Conservation (phyloP, 768 basidiomycete species). For the Naematelia aurantialba region DNA sequence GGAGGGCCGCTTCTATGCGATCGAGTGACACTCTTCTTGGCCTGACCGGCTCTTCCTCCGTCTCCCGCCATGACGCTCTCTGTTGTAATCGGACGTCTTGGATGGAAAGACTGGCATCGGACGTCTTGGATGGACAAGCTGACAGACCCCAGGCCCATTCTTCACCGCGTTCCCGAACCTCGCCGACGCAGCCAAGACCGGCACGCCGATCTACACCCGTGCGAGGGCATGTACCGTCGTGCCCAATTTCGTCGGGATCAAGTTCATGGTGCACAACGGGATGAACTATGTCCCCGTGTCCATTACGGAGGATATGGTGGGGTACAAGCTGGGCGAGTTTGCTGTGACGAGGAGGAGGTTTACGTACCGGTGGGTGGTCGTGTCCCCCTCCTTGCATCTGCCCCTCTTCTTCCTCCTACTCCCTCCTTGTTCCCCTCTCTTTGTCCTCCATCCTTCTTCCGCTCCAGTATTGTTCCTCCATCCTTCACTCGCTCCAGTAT, state of each 20-base stretch:
- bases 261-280: conserved; percentile 92
- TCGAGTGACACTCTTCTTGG: background rate
- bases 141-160: conserved; percentile 76
- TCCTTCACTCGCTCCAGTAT: too few relatives aligned
- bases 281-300: conserved; percentile 79
- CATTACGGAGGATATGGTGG: conserved; percentile 96
- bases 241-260: conserved; percentile 88
- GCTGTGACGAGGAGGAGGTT: conserved; percentile 83
- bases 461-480: too few relatives aligned
- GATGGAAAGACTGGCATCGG: too few relatives aligned
- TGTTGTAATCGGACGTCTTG: too few relatives aligned
- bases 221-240: conserved; percentile 87
- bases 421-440: too few relatives aligned
- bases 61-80: background rate
- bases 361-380: conserved; percentile 67
- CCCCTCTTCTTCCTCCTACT: too few relatives aligned
- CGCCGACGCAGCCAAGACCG: conserved; percentile 70
- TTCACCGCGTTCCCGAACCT: conserved; percentile 91
- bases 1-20: too few relatives aligned
- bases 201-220: conserved; percentile 81
- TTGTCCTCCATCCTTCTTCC: too few relatives aligned
- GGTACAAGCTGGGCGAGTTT: conserved; percentile 96
- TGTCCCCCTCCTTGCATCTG: background rate
- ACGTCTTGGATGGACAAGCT: too few relatives aligned
- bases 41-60: background rate